Percentiles rank a stretch among this genome's conserved stretches.
These are phyloP conservation scores for Penicillium roqueforti DNA, from an alignment of 495 filamentous ascomycete species.

Conservation along the genomic window DNA sequence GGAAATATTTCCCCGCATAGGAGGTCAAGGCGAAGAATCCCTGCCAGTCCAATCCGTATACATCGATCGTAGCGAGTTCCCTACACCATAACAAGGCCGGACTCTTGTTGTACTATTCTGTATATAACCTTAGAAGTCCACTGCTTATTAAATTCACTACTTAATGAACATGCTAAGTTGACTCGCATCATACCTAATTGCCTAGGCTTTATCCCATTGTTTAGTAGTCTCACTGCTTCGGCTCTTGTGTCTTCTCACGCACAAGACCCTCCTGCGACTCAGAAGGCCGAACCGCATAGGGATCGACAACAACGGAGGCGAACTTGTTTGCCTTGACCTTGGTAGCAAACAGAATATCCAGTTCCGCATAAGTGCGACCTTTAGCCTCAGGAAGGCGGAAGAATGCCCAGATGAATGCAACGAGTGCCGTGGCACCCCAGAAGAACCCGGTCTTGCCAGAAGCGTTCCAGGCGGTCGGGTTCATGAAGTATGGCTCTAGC, in stretches of 20 bases:
- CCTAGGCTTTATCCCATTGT: neutral
- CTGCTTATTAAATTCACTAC: neutral
- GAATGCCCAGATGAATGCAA: slow-evolving; percentile 61
- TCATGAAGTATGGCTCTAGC: slow-evolving; percentile 65
- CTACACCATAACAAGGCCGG: slow-evolving; percentile 23
- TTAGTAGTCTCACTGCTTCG: slow-evolving; percentile 11
- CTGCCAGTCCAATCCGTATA: neutral
- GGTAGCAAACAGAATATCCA: slow-evolving; percentile 61
- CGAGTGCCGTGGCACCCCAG: slow-evolving; percentile 60
- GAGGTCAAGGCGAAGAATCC: neutral
- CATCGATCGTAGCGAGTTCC: slow-evolving; percentile 12
- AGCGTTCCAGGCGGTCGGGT: slow-evolving; percentile 63
- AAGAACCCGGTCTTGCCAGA: slow-evolving; percentile 66
- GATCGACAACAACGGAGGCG: slow-evolving; percentile 51
- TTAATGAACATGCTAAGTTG: neutral
- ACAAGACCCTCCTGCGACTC: slow-evolving; percentile 21
- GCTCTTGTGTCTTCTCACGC: slow-evolving; percentile 11
- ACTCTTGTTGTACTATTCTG: too few relatives aligned
- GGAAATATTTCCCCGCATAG: neutral
- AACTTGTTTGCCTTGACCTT: slow-evolving; percentile 60
- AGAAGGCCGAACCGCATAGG: slow-evolving; percentile 36
- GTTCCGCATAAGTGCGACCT: slow-evolving; percentile 62
- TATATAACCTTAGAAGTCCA: neutral
- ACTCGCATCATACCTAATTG: neutral
- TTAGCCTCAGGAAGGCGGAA: slow-evolving; percentile 66